Conservation (phyloP, 768 basidiomycete species). For the Mycena epipterygia region DNA sequence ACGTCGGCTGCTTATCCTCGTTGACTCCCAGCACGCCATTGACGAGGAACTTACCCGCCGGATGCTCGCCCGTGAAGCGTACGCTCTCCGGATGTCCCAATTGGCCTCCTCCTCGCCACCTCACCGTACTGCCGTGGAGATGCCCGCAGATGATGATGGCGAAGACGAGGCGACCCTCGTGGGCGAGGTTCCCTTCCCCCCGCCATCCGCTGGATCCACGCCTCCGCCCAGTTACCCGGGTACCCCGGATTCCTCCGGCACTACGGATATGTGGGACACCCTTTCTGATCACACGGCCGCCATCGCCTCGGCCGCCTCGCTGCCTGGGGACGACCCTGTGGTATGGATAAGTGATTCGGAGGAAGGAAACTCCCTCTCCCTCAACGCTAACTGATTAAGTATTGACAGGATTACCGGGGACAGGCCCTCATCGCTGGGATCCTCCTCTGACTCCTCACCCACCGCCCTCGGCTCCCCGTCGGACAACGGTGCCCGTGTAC, state of each 20-base stretch:
- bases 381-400: too few relatives aligned
- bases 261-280: neutral
- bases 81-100: too few relatives aligned
- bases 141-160: neutral
- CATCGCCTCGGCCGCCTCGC: neutral
- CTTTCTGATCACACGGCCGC: neutral
- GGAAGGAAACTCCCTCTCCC: neutral
- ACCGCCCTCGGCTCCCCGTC: too few relatives aligned
- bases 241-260: neutral
- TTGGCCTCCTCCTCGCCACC: neutral
- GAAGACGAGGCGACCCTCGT: neutral
- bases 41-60: neutral
- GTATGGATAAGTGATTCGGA: neutral
- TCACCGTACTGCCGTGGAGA: neutral
- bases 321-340: neutral
- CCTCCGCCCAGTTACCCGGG: neutral
- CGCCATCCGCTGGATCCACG: neutral
- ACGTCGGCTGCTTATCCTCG: neutral
- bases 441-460: too few relatives aligned
- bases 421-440: too few relatives aligned
- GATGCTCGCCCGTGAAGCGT: neutral
- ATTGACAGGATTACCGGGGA: too few relatives aligned
- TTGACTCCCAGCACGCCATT: neutral
- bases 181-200: neutral
- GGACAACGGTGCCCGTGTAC: too few relatives aligned